phyloP scores from a whole-genome alignment of 192 early-diverging fungal genomes.

The Coemansia sp. region DNA sequence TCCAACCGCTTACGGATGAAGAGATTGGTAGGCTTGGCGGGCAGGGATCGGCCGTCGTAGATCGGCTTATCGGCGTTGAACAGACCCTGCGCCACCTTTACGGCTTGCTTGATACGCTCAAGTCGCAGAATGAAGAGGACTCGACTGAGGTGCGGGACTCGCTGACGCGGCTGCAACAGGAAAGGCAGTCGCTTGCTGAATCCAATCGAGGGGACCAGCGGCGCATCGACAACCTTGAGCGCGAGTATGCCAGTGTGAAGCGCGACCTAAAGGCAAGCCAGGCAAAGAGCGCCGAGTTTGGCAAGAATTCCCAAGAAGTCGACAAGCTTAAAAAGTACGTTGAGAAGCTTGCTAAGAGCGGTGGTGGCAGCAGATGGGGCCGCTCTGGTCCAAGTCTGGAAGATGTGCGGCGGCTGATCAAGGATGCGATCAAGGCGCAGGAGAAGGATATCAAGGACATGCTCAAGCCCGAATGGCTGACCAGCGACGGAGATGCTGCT shows the following conservation, averaged over 20 bases:
- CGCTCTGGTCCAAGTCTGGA: slow-evolving; percentile 21
- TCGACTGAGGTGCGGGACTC: slow-evolving; percentile 39
- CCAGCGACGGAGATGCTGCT: slow-evolving; percentile 43
- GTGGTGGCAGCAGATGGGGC: slow-evolving; percentile 13
- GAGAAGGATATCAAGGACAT: slow-evolving; percentile 34
- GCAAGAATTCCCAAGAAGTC: slow-evolving; percentile 29
- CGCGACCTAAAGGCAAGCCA: slow-evolving; percentile 31
- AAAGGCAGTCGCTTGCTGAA: slow-evolving; percentile 31
- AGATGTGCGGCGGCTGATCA: slow-evolving; percentile 40
- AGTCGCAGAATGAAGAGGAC: slow-evolving; percentile 40
- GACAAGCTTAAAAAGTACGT: slow-evolving; percentile 30
- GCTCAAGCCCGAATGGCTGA: slow-evolving; percentile 42
- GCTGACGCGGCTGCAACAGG: slow-evolving; percentile 37
- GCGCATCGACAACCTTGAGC: slow-evolving; percentile 47
- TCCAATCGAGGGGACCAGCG: slow-evolving; percentile 36
- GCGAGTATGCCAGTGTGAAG: slow-evolving; percentile 38
- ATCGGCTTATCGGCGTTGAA: slow-evolving; percentile 41
- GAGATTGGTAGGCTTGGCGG: slow-evolving; percentile 41
- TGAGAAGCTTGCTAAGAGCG: slow-evolving; percentile 35
- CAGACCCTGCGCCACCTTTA: slow-evolving; percentile 46
- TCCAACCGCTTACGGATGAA: slow-evolving; percentile 36
- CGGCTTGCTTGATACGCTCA: slow-evolving; percentile 40
- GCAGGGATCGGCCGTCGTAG: slow-evolving; percentile 31
- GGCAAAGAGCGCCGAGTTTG: slow-evolving; percentile 15
- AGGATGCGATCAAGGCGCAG: slow-evolving; percentile 39